Evolutionary conservation across 495 filamentous ascomycete genomes (phyloP).

Genomic region (Parathielavia appendiculata): DNA sequence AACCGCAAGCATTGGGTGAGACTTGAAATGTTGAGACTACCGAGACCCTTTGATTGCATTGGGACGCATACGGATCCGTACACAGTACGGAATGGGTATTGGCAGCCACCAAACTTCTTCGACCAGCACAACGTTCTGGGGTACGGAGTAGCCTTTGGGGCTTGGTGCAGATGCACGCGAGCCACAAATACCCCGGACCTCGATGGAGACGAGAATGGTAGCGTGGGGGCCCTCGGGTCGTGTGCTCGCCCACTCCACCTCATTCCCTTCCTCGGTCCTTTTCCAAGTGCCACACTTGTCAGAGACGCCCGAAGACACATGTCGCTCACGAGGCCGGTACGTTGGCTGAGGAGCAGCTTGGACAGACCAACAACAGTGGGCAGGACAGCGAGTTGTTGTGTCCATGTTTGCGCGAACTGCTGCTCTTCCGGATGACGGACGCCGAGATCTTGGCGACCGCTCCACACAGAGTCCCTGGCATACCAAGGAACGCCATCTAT

Average conservation of each 20-base stretch:
- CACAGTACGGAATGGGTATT: too few species aligned
- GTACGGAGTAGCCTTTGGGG: conserved; percentile 1
- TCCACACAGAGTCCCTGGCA: conserved; percentile 28
- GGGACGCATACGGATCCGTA: too few species aligned
- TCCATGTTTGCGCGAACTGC: not conserved
- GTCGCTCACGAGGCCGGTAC: not conserved
- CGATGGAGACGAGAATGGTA: conserved; percentile 7
- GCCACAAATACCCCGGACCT: not conserved
- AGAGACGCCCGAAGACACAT: not conserved
- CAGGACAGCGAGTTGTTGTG: not conserved
- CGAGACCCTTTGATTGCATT: too few species aligned
- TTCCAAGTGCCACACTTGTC: not conserved
- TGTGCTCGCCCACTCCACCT: not conserved
- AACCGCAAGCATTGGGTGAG: too few species aligned
- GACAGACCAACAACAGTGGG: not conserved
- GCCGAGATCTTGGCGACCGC: conserved; percentile 33
- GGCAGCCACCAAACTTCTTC: not conserved
- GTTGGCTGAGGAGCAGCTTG: not conserved
- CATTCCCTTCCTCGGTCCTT: not conserved
- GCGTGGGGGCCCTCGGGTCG: conserved; percentile 7
- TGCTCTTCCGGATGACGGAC: conserved; percentile 17
- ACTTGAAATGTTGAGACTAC: too few species aligned
- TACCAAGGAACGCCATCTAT: conserved; percentile 17
- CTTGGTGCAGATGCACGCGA: conserved; percentile 22
- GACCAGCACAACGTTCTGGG: not conserved